Percentiles rank a stretch among this genome's conserved stretches.
These are phyloP conservation scores for Rhizopogon roseolus DNA, from an alignment of 768 basidiomycete genomes.

Conservation along the genomic window DNA sequence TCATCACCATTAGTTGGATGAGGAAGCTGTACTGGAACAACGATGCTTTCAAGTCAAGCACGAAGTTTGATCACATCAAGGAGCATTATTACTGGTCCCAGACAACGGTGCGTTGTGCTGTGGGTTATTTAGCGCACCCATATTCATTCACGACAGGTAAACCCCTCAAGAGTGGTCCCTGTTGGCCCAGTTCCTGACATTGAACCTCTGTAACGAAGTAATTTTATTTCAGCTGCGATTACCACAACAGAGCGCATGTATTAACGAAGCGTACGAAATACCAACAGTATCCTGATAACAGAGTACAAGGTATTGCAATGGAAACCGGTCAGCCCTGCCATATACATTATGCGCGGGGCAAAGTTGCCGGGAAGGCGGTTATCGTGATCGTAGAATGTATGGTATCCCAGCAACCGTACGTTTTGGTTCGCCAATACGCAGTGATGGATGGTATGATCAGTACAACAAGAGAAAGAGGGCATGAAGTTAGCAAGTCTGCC, in stretches of 20 bases:
- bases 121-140: neutral
- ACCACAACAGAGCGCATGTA: conserved; percentile 1
- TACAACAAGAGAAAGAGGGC: neutral
- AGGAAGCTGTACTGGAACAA: conserved; percentile 90
- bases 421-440: neutral
- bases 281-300: neutral
- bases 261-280: conserved; percentile 2
- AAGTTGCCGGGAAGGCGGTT: no score
- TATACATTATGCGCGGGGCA: no score
- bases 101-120: conserved; percentile 12
- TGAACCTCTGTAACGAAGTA: conserved; percentile 42
- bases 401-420: neutral
- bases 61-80: conserved; percentile 80
- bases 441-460: neutral
- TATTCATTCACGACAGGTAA: conserved; percentile 49
- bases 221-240: neutral
- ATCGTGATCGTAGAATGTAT: neutral
- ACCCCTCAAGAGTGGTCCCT: conserved; percentile 74
- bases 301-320: no score
- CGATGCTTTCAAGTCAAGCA: conserved; percentile 80
- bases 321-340: no score
- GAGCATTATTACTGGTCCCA: conserved; percentile 36
- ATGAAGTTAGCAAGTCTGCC: no score
- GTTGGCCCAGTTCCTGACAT: conserved; percentile 70
- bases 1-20: conserved; percentile 53